phyloP scores from a whole-genome alignment of 139 green algal species.

The Tetradesmus lagerheimii region DNA sequence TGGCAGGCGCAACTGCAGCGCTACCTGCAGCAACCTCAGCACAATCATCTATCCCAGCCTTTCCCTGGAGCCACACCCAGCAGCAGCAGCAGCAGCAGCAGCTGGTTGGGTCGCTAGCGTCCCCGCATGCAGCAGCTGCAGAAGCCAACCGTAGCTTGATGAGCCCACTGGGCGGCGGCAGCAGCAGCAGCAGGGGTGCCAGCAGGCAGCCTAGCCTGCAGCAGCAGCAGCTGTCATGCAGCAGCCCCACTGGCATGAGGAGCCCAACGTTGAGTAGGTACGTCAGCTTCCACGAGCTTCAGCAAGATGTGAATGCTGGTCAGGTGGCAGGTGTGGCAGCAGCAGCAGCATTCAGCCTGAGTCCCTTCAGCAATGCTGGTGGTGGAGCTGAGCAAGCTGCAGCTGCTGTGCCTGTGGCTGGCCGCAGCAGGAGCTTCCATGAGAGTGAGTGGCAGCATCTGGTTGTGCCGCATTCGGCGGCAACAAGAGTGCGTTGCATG shows the following conservation, averaged over 20 bases:
- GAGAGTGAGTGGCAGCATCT: not conserved
- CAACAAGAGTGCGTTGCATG: no score
- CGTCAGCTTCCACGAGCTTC: not conserved
- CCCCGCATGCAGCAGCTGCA: not conserved
- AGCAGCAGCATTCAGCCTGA: not conserved
- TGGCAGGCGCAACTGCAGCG: not conserved
- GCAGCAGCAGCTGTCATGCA: not conserved
- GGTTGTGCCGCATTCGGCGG: no score
- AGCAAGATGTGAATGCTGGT: not conserved
- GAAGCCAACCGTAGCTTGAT: not conserved
- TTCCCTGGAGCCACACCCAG: not conserved
- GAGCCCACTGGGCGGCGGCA: not conserved
- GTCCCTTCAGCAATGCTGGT: not conserved
- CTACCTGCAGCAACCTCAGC: not conserved
- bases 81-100: slow-evolving; percentile 34
- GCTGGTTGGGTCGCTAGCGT: not conserved
- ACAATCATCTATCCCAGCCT: not conserved
- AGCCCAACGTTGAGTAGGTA: not conserved
- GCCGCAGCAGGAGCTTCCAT: not conserved
- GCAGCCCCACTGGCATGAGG: not conserved
- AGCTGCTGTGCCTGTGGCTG: not conserved
- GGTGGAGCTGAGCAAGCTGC: not conserved
- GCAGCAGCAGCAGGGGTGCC: not conserved
- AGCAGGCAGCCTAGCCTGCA: not conserved
- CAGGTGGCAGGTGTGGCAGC: not conserved